A percentile compares a stretch with the other conserved stretches of the same genome.
These are phyloP conservation scores for Candida tetrigidarum DNA, from an alignment of 1,139 yeast genomes.

Conservation along the genomic window DNA sequence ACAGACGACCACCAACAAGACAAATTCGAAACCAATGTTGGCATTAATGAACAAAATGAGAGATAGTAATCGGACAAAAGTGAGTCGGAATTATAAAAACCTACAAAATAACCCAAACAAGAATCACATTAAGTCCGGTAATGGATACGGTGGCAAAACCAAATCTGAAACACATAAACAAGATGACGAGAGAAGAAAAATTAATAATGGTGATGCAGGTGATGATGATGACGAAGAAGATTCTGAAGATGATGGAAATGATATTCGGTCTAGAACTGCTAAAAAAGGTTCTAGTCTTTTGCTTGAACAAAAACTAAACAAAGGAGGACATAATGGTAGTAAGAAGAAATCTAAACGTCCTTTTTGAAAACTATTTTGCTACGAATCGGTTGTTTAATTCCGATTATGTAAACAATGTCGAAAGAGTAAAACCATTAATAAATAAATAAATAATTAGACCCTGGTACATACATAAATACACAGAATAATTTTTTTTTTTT, in stretches of 20 bases:
- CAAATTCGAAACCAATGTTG: slow-evolving; percentile 38
- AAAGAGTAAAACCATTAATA: slow-evolving; percentile 6
- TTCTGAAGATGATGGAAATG: slow-evolving; percentile 16
- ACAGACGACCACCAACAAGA: slow-evolving; percentile 13
- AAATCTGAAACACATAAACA: background rate
- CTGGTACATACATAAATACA: background rate
- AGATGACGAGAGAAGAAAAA: too few relatives aligned
- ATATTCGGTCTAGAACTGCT: slow-evolving; percentile 18
- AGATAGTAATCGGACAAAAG: slow-evolving; percentile 27
- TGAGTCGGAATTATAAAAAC: slow-evolving; percentile 14
- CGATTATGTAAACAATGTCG: too few relatives aligned
- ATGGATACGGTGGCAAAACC: background rate
- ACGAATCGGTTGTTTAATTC: too few relatives aligned
- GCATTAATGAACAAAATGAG: slow-evolving; percentile 53
- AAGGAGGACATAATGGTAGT: slow-evolving; percentile 1
- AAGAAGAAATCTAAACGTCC: slow-evolving; percentile 22
- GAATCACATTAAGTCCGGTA: background rate
- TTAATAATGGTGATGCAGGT: slow-evolving; percentile 1
- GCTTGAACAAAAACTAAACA: slow-evolving; percentile 15
- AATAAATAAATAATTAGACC: slow-evolving; percentile 6
- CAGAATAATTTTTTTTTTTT: background rate
- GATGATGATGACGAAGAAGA: slow-evolving; percentile 7
- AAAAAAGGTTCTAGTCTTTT: slow-evolving; percentile 21
- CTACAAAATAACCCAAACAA: background rate
- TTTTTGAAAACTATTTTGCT: slow-evolving; percentile 17